Percentiles rank a stretch among this genome's conserved stretches.
Evolutionary conservation across 208 protist genomes (phyloP).

Genomic region (Porcisia deanei): DNA sequence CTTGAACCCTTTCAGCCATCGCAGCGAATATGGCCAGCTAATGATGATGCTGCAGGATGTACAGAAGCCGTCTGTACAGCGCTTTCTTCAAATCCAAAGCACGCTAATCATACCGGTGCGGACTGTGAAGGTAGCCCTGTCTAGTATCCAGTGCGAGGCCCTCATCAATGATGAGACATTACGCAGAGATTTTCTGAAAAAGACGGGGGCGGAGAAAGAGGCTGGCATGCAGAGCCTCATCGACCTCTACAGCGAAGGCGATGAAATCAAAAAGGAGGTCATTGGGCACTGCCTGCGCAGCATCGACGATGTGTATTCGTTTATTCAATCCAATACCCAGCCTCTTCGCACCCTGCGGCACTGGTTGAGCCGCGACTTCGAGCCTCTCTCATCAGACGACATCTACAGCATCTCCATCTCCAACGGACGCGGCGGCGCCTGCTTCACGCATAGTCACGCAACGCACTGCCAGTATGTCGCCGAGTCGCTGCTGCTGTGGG

Average conservation of each 20-base stretch:
- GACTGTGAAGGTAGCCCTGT: conserved; percentile 83
- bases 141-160: conserved; percentile 37
- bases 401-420: conserved; percentile 53
- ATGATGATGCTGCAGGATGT: conserved; percentile 96
- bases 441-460: conserved; percentile 94
- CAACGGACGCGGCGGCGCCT: conserved; percentile 71
- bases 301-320: conserved; percentile 94
- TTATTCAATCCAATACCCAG: conserved; percentile 81
- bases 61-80: conserved; percentile 56
- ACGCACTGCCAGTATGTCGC: conserved; percentile 95
- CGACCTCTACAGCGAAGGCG: conserved; percentile 47
- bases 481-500: conserved; percentile 96
- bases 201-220: conserved; percentile 55
- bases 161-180: conserved; percentile 84
- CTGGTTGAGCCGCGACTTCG: conserved; percentile 68
- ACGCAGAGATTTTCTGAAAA: conserved; percentile 42
- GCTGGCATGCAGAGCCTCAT: conserved; percentile 55
- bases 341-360: conserved; percentile 66
- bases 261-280: conserved; percentile 31
- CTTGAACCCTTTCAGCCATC: conserved; percentile 94
- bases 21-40: conserved; percentile 96
- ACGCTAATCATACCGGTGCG: conserved; percentile 75
- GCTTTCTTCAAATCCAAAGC: conserved; percentile 46
- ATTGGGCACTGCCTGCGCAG: conserved; percentile 92
- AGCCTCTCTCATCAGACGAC: conserved; percentile 27